phyloP scores from a whole-genome alignment of 208 protist genomes.

The Leptomonas pyrrhocoris region DNA sequence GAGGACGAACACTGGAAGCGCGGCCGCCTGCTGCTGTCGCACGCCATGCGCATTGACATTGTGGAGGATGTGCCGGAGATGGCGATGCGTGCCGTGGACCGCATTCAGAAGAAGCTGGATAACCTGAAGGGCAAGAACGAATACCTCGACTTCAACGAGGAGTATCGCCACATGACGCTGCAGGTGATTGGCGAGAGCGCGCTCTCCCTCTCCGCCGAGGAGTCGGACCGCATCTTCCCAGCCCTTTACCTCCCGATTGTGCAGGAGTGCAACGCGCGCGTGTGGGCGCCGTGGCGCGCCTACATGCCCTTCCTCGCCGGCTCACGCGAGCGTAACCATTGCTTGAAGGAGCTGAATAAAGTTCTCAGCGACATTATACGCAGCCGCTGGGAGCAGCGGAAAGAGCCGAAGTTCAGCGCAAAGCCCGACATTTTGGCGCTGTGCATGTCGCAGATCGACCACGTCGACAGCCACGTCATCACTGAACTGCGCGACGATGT shows the following conservation, averaged over 20 bases:
- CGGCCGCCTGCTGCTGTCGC: constrained; percentile 78
- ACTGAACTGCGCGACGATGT: constrained; percentile 85
- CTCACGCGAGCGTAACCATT: constrained; percentile 64
- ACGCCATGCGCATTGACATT: constrained; percentile 88
- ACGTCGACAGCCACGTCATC: constrained; percentile 56
- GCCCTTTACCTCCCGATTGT: constrained; percentile 90
- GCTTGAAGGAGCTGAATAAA: constrained; percentile 74
- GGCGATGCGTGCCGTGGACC: constrained; percentile 63
- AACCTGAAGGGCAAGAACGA: constrained; percentile 15
- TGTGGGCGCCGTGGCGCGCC: constrained; percentile 89
- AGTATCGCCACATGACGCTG: constrained; percentile 91
- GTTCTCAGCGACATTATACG: constrained; percentile 80
- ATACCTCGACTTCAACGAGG: constrained; percentile 85
- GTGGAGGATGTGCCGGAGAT: constrained; percentile 82
- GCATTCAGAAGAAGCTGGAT: constrained; percentile 70
- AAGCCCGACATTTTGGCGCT: constrained; percentile 78
- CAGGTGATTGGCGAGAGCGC: constrained; percentile 88
- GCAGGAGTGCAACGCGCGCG: constrained; percentile 88
- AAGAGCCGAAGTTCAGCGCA: constrained; percentile 37
- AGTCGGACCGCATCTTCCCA: constrained; percentile 89
- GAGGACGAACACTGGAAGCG: constrained; percentile 91
- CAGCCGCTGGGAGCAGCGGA: constrained; percentile 58
- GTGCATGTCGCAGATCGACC: constrained; percentile 84
- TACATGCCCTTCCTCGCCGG: constrained; percentile 81
- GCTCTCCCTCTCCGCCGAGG: constrained; percentile 78